Evolutionary conservation across 78 protist species (phyloP).

Genomic region (Pigoraptor vietnamica): DNA sequence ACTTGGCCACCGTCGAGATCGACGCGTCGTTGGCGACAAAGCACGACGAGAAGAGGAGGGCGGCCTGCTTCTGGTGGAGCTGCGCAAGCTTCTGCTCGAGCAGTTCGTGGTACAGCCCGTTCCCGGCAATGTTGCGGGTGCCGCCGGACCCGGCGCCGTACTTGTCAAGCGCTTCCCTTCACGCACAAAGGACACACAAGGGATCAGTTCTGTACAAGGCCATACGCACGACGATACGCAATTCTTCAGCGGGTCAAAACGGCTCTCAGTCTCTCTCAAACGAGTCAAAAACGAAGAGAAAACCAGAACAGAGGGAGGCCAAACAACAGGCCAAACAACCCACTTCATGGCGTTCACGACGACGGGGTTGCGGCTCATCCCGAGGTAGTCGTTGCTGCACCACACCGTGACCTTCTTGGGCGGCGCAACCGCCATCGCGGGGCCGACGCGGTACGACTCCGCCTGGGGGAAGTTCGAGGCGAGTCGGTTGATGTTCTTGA

Average conservation of each 20-base stretch:
- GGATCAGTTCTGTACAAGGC: background rate
- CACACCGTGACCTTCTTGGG: slow-evolving; percentile 24
- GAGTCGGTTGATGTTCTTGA: slow-evolving; percentile 38
- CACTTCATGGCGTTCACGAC: slow-evolving; percentile 45
- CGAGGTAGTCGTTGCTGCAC: slow-evolving; percentile 91
- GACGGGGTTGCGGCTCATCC: slow-evolving; percentile 49
- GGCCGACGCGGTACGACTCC: background rate
- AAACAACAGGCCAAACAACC: background rate
- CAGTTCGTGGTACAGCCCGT: slow-evolving; percentile 49
- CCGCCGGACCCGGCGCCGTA: slow-evolving; percentile 93
- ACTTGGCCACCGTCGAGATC: slow-evolving; percentile 56
- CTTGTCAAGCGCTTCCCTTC: slow-evolving; percentile 42
- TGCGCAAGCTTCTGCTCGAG: slow-evolving; percentile 78
- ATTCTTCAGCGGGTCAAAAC: slow-evolving; percentile 40
- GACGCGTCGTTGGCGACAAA: slow-evolving; percentile 85
- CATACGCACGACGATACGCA: background rate
- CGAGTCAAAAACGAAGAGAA: background rate
- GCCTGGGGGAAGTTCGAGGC: slow-evolving; percentile 33
- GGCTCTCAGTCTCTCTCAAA: background rate
- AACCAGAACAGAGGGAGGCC: background rate
- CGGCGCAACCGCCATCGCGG: background rate
- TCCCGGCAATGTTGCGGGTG: slow-evolving; percentile 89
- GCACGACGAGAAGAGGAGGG: slow-evolving; percentile 65
- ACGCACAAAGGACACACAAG: background rate
- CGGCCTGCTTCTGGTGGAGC: slow-evolving; percentile 60